Conservation (phyloP, 305 asterid genomes). For the Fraxinus paxiana region DNA sequence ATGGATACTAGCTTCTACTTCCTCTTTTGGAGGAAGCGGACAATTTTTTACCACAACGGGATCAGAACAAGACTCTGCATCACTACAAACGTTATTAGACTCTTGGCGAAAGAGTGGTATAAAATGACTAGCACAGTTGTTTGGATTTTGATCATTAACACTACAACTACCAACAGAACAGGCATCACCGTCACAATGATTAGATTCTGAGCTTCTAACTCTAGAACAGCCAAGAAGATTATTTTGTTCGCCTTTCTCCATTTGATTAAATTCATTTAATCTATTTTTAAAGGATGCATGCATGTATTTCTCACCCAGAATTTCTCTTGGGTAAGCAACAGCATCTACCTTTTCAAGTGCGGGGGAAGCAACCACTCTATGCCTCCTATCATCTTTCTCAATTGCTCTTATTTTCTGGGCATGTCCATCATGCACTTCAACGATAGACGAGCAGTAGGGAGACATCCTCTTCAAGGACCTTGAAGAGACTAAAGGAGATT, state of each 20-base stretch:
- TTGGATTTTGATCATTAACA: conserved; percentile 23
- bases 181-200: conserved; percentile 44
- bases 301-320: conserved; percentile 40
- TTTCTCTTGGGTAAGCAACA: conserved; percentile 55
- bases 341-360: conserved; percentile 56
- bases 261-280: conserved; percentile 38
- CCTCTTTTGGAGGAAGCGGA: conserved; percentile 48
- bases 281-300: conserved; percentile 25
- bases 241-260: conserved; percentile 29
- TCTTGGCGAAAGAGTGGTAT: conserved; percentile 33
- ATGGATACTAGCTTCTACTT: conserved; percentile 52
- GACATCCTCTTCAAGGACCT: conserved; percentile 53
- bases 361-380: conserved; percentile 27
- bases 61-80: conserved; percentile 57
- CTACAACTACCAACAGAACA: conserved; percentile 73
- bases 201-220: conserved; percentile 37
- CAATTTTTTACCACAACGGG: conserved; percentile 42
- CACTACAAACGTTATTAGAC: conserved; percentile 44
- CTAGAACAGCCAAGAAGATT: neutral
- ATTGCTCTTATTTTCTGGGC: conserved; percentile 40
- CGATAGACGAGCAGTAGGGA: conserved; percentile 37
- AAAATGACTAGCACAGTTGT: conserved; percentile 27
- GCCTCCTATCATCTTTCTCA: conserved; percentile 41
- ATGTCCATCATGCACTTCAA: conserved; percentile 39
- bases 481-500: conserved; percentile 38